phyloP scores from a whole-genome alignment of 2,329 filamentous ascomycete genomes.

The Fusarium domesticum region DNA sequence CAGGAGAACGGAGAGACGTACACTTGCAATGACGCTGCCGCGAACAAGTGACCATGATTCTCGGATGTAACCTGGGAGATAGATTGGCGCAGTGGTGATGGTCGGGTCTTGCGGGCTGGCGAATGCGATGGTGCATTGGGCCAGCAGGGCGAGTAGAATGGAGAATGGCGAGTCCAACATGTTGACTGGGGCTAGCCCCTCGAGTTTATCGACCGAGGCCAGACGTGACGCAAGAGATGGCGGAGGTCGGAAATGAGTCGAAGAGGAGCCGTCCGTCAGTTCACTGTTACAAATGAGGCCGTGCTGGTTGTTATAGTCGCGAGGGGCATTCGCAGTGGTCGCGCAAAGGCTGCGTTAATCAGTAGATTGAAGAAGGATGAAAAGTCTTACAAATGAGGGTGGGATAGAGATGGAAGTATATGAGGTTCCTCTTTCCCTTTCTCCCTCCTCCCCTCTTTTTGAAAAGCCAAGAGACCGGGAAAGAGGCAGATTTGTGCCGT shows the following conservation, averaged over 20 bases:
- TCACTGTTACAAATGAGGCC: no score
- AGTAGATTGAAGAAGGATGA: background rate
- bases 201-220: background rate
- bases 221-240: no score
- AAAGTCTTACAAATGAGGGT: background rate
- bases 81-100: constrained; percentile 44
- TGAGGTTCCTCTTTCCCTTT: background rate
- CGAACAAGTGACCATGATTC: constrained; percentile 45
- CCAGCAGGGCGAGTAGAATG: constrained; percentile 27
- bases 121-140: constrained; percentile 23
- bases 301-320: no score
- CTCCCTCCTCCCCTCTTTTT: background rate
- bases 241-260: no score
- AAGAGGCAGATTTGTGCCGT: no score
- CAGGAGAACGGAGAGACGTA: constrained; percentile 25
- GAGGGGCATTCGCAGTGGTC: no score
- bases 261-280: no score
- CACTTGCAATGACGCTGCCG: constrained; percentile 45
- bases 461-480: background rate
- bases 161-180: constrained; percentile 12
- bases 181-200: constrained; percentile 6
- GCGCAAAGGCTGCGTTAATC: no score
- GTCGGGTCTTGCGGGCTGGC: constrained; percentile 22
- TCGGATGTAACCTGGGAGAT: constrained; percentile 42
- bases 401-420: background rate